Evolutionary conservation across 2,329 filamentous ascomycete genomes (phyloP).

Genomic region (Xylariales sp.): DNA sequence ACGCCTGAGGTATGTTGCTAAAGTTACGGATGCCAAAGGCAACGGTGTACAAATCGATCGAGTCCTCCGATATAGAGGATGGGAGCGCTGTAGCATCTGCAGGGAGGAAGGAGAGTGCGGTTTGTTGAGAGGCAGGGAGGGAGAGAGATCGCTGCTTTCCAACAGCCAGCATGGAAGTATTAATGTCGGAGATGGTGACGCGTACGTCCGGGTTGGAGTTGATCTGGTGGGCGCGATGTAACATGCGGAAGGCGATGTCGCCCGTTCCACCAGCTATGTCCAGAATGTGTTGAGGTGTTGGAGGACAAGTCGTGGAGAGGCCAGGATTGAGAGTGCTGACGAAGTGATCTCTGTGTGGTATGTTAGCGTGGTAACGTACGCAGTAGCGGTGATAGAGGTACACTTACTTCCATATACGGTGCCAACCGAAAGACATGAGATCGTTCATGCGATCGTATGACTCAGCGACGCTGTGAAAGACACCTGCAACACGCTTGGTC

Average conservation of each 20-base stretch:
- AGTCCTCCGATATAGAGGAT: slow-evolving; percentile 56
- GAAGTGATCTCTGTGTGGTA: slow-evolving; percentile 82
- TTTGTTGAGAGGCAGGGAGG: slow-evolving; percentile 50
- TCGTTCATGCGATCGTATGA: slow-evolving; percentile 99
- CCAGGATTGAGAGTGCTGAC: slow-evolving; percentile 88
- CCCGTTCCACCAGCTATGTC: slow-evolving; percentile 96
- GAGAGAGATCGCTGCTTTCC: slow-evolving; percentile 71
- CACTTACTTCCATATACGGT: slow-evolving; percentile 87
- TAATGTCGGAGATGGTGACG: slow-evolving; percentile 94
- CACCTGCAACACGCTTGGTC: slow-evolving; percentile 65
- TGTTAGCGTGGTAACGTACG: too few relatives aligned
- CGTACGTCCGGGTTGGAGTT: slow-evolving; percentile 75
- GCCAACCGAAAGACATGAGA: slow-evolving; percentile 95
- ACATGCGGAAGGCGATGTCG: slow-evolving; percentile 95
- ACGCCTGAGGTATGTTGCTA: slow-evolving; percentile 78
- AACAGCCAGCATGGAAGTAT: slow-evolving; percentile 87
- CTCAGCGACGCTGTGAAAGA: slow-evolving; percentile 92
- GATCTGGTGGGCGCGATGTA: slow-evolving; percentile 77
- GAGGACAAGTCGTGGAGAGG: slow-evolving; percentile 39
- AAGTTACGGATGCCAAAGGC: slow-evolving; percentile 98
- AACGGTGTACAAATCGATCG: slow-evolving; percentile 93
- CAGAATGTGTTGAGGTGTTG: slow-evolving; percentile 66
- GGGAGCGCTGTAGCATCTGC: slow-evolving; percentile 80
- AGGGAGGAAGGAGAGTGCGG: slow-evolving; percentile 69
- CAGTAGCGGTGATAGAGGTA: too few relatives aligned